These are phyloP conservation scores for Penicillium sp. DNA, from an alignment of 2,329 filamentous ascomycete species.

Conservation along the genomic window DNA sequence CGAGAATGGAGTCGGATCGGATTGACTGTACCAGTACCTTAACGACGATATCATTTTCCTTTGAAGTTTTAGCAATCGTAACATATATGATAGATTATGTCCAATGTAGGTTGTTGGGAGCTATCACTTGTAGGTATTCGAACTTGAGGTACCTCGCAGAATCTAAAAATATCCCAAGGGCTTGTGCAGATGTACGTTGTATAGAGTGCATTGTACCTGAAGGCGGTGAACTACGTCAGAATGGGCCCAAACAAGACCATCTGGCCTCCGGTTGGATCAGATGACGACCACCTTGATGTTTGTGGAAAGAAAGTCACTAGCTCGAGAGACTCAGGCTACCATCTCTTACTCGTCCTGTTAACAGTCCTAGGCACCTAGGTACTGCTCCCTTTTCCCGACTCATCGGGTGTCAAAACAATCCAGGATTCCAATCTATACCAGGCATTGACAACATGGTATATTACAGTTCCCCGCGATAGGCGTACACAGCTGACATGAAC, in stretches of 20 bases:
- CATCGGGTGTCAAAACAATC: background rate
- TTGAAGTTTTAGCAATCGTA: background rate
- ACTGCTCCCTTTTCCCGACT: background rate
- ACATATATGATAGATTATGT: background rate
- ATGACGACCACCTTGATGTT: background rate
- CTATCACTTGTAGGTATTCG: background rate
- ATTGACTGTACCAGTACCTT: conserved; percentile 10
- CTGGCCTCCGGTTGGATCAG: conserved; percentile 21
- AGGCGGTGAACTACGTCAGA: conserved; percentile 33
- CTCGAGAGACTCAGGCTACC: background rate
- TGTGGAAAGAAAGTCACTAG: background rate
- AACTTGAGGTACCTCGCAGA: background rate
- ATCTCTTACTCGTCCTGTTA: background rate
- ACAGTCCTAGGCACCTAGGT: background rate
- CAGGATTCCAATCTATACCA: conserved; percentile 5
- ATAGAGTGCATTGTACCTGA: conserved; percentile 2
- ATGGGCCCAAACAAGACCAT: conserved; percentile 26
- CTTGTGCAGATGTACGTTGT: background rate
- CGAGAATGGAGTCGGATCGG: conserved; percentile 11
- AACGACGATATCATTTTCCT: conserved; percentile 12
- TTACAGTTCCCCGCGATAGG: background rate
- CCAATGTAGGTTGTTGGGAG: background rate
- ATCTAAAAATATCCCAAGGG: background rate
- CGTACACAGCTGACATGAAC: conserved; percentile 4
- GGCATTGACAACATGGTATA: conserved; percentile 10